phyloP scores from a whole-genome alignment of 495 filamentous ascomycete species.

The Penicillium dipodomyicola region DNA sequence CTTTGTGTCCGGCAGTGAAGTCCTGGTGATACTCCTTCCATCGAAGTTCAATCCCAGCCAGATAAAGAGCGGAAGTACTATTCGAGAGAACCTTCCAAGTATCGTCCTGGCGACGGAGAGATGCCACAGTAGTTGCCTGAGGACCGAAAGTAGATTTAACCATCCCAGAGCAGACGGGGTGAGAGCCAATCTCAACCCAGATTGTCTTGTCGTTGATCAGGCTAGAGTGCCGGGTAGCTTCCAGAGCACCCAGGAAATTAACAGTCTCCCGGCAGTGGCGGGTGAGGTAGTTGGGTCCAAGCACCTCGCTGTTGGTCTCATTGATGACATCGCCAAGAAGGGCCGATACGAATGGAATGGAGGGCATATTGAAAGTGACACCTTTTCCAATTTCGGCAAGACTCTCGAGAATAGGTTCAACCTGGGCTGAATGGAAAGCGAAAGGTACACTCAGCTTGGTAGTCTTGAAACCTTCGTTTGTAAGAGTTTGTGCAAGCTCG shows the following conservation, averaged over 20 bases:
- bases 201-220: slow-evolving; percentile 44
- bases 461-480: slow-evolving; percentile 58
- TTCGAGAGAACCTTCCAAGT: slow-evolving; percentile 62
- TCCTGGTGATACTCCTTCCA: slow-evolving; percentile 81
- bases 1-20: slow-evolving; percentile 56
- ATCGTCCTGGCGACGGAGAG: slow-evolving; percentile 54
- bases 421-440: slow-evolving; percentile 79
- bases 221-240: slow-evolving; percentile 49
- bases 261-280: slow-evolving; percentile 70
- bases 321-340: slow-evolving; percentile 59
- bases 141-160: slow-evolving; percentile 64
- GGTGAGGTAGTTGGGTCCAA: slow-evolving; percentile 60
- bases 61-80: slow-evolving; percentile 60
- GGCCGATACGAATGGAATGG: slow-evolving; percentile 71
- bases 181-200: slow-evolving; percentile 66
- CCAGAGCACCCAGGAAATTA: slow-evolving; percentile 65
- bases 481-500: slow-evolving; percentile 56
- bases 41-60: slow-evolving; percentile 62
- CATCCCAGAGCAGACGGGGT: slow-evolving; percentile 66
- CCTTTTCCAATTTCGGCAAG: slow-evolving; percentile 59
- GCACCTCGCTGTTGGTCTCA: slow-evolving; percentile 47
- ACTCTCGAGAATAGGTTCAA: slow-evolving; percentile 69
- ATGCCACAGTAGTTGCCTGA: slow-evolving; percentile 56
- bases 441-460: slow-evolving; percentile 70
- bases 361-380: slow-evolving; percentile 58